Evolutionary conservation across 345 rosid species (phyloP).

Genomic region (Psidium guajava): DNA sequence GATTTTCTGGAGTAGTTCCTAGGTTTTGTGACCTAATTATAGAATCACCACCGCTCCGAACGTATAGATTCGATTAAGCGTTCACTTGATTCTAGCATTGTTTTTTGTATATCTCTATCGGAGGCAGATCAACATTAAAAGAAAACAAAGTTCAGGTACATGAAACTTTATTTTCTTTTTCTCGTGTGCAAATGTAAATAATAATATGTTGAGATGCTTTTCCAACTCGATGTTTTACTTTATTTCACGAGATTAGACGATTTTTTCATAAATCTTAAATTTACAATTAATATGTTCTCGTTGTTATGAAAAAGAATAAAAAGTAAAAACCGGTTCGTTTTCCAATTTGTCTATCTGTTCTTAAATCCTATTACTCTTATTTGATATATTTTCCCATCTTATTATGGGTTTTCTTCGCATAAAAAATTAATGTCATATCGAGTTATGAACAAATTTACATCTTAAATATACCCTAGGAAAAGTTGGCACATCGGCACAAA

Average conservation of each 20-base stretch:
- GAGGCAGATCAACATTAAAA: not conserved
- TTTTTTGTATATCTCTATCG: not conserved
- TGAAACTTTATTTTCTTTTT: not conserved
- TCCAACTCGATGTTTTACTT: not conserved
- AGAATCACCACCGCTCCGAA: not conserved
- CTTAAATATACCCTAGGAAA: not conserved
- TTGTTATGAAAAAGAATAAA: not conserved
- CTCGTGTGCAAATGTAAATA: not conserved
- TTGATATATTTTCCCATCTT: not conserved
- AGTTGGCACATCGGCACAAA: not conserved
- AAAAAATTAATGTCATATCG: not conserved
- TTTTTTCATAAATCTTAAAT: not conserved
- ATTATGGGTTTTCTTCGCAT: not conserved
- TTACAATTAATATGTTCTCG: not conserved
- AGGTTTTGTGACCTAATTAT: not conserved
- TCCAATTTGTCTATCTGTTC: not conserved
- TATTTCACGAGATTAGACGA: not conserved
- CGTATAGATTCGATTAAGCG: not conserved
- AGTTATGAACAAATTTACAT: not conserved
- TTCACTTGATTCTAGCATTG: not conserved
- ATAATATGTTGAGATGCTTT: not conserved
- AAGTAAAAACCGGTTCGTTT: not conserved
- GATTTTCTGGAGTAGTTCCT: not conserved
- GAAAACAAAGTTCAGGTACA: not conserved
- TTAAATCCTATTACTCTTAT: not conserved